Evolutionary conservation across 192 early-diverging fungal species (phyloP).

Genomic region (Rhizoclosmatium globosum): DNA sequence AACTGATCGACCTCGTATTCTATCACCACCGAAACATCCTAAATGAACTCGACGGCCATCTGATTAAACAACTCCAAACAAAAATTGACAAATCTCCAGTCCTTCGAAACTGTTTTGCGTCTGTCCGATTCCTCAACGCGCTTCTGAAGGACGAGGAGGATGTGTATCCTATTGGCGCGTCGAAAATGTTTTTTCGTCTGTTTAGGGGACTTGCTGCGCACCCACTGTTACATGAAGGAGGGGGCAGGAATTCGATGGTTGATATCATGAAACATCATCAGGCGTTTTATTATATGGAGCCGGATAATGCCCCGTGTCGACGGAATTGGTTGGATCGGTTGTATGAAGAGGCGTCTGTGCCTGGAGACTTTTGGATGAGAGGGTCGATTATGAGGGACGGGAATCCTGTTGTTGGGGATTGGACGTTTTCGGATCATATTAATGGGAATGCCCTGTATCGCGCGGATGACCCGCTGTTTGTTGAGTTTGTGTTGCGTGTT

Average conservation of each 20-base stretch:
- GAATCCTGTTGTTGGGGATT: slow-evolving; percentile 20
- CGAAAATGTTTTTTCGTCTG: slow-evolving; percentile 47
- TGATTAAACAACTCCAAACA: not conserved
- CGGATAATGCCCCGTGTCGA: slow-evolving; percentile 43
- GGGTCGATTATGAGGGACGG: slow-evolving; percentile 45
- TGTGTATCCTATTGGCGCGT: slow-evolving; percentile 37
- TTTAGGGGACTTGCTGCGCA: not conserved
- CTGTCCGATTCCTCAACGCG: slow-evolving; percentile 43
- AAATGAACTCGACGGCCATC: not conserved
- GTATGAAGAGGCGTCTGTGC: slow-evolving; percentile 40
- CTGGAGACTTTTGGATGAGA: slow-evolving; percentile 46
- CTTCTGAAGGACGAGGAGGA: slow-evolving; percentile 36
- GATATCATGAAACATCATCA: slow-evolving; percentile 6
- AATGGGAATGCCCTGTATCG: slow-evolving; percentile 52
- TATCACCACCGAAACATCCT: slow-evolving; percentile 42
- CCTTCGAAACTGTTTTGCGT: slow-evolving; percentile 29
- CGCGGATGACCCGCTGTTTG: slow-evolving; percentile 30
- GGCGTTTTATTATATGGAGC: slow-evolving; percentile 52
- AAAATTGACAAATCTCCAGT: not conserved
- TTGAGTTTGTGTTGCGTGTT: slow-evolving; percentile 29
- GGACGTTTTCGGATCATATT: slow-evolving; percentile 42
- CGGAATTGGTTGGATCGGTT: slow-evolving; percentile 42
- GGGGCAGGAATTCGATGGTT: not conserved
- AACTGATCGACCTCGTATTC: slow-evolving; percentile 42
- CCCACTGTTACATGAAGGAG: not conserved